These are phyloP conservation scores for Pulveroboletus sp. DNA, from an alignment of 768 basidiomycete genomes.

Conservation along the genomic window DNA sequence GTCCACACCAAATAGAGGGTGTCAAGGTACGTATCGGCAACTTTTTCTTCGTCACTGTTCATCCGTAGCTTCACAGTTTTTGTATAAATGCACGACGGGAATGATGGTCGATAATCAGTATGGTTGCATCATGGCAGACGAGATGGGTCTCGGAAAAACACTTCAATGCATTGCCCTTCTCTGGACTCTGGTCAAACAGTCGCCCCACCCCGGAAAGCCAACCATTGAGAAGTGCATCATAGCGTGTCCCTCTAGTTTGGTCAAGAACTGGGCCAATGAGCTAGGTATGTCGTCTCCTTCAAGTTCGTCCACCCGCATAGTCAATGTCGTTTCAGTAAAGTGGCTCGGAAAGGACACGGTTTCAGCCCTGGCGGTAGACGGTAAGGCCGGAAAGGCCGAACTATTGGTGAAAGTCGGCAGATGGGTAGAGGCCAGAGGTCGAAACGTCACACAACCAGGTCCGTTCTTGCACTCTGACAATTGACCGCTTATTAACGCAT, in stretches of 20 bases:
- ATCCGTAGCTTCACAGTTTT: constrained; percentile 55
- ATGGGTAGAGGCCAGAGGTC: constrained; percentile 86
- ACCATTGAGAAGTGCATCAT: constrained; percentile 98
- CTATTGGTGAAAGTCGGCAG: constrained; percentile 74
- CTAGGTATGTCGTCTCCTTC: constrained; percentile 55
- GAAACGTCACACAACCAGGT: constrained; percentile 93
- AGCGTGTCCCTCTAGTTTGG: constrained; percentile 93
- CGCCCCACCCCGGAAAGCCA: constrained; percentile 78
- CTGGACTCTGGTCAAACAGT: constrained; percentile 95
- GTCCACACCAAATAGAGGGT: constrained; percentile 97
- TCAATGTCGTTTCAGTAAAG: constrained; percentile 55
- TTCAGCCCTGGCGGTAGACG: constrained; percentile 84
- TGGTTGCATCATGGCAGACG: constrained; percentile 99
- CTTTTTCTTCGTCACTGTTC: not conserved
- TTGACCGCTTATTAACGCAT: not conserved
- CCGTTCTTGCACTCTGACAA: constrained; percentile 11
- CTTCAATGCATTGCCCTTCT: constrained; percentile 94
- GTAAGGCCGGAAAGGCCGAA: constrained; percentile 83
- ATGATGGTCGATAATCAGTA: constrained; percentile 88
- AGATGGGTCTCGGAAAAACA: constrained; percentile 98
- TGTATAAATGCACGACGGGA: constrained; percentile 93
- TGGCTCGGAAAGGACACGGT: constrained; percentile 90
- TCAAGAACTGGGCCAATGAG: constrained; percentile 99
- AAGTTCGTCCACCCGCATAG: not conserved
- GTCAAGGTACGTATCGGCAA: constrained; percentile 67